A percentile compares a stretch with the other conserved stretches of the same genome.
These are phyloP conservation scores for Cystobasidium ongulense DNA, from an alignment of 768 basidiomycete species.

Conservation along the genomic window DNA sequence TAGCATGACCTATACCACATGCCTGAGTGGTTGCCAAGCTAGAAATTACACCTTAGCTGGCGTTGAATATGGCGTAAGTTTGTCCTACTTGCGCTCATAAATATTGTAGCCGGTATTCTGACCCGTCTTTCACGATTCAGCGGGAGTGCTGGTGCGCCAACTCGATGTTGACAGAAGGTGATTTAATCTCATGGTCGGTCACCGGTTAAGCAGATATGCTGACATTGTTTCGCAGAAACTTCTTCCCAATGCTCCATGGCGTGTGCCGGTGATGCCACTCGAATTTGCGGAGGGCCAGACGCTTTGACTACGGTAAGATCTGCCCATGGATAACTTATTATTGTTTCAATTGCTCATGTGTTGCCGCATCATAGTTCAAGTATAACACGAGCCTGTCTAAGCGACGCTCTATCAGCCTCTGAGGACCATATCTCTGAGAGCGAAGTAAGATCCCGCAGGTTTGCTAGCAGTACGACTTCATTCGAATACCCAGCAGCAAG, in stretches of 20 bases:
- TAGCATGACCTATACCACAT: slow-evolving; percentile 16
- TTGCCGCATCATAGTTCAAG: no score
- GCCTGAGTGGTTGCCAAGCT: neutral
- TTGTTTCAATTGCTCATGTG: no score
- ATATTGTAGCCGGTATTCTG: no score
- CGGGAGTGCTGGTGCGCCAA: slow-evolving; percentile 21
- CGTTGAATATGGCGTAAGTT: slow-evolving; percentile 8
- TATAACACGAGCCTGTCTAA: no score
- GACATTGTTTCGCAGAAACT: neutral
- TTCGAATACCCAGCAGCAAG: no score
- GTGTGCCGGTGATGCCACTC: neutral
- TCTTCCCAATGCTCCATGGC: neutral
- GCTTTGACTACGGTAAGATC: slow-evolving; percentile 13
- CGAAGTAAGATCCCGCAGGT: no score
- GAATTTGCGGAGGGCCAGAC: neutral
- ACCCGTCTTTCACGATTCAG: neutral
- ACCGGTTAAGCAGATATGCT: neutral
- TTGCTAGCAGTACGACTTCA: no score
- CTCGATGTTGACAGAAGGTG: neutral
- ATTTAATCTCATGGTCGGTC: neutral
- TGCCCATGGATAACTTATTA: no score
- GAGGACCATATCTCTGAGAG: no score
- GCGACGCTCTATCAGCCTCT: no score
- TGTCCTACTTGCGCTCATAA: no score
- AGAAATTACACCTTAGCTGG: slow-evolving; percentile 11